Evolutionary conservation across 192 early-diverging fungal genomes (phyloP).

Genomic region (Gaertneriomyces sp.): DNA sequence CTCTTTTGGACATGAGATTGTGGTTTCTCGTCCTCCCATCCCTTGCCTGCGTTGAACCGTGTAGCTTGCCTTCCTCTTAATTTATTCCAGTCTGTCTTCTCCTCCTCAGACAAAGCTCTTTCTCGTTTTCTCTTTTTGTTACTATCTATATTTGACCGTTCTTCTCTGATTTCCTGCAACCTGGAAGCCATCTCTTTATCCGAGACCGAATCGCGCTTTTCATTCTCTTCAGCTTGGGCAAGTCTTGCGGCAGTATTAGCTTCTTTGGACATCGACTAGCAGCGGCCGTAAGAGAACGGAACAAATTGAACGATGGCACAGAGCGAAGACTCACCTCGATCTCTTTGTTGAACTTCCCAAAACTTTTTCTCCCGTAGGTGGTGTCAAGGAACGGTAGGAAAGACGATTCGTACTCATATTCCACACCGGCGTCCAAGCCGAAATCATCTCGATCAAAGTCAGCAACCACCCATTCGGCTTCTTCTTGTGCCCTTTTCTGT

Average conservation of each 20-base stretch:
- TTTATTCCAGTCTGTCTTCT: background rate
- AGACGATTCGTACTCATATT: constrained; percentile 16
- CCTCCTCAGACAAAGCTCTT: background rate
- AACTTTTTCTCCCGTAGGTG: constrained; percentile 10
- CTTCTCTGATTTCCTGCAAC: constrained; percentile 6
- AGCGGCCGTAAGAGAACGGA: background rate
- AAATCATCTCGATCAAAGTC: constrained; percentile 11
- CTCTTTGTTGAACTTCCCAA: constrained; percentile 21
- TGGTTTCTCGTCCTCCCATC: background rate
- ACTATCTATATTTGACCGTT: background rate
- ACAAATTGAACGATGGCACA: background rate
- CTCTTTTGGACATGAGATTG: no score
- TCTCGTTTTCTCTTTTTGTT: background rate
- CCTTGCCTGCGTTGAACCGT: background rate
- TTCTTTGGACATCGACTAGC: constrained; percentile 1
- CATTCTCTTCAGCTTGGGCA: constrained; percentile 4
- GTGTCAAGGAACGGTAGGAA: constrained; percentile 10
- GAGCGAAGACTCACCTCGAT: constrained; percentile 10
- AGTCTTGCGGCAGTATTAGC: background rate
- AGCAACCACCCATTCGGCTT: constrained; percentile 23
- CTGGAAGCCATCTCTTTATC: constrained; percentile 7
- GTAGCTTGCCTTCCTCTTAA: background rate
- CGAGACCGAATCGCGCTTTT: constrained; percentile 17
- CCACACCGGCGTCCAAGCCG: constrained; percentile 3
- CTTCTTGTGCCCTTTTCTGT: constrained; percentile 10